These are phyloP conservation scores for Rutidosis leptorrhynchoides DNA, from an alignment of 129 eudicot genomes.

Conservation along the genomic window DNA sequence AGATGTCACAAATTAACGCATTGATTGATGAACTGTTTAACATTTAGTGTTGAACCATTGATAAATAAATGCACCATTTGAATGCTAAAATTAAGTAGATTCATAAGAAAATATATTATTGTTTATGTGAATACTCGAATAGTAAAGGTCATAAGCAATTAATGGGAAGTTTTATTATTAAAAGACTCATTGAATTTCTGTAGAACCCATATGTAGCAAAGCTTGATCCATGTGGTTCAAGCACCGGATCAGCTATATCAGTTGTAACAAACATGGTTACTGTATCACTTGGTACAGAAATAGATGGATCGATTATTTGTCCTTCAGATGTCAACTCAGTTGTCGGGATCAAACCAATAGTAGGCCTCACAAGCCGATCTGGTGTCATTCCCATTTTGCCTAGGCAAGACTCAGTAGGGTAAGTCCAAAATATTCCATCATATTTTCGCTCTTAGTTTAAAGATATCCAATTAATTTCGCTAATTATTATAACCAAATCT, in stretches of 20 bases:
- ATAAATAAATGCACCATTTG: no score
- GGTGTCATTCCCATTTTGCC: conserved; percentile 61
- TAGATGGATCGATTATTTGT: conserved; percentile 64
- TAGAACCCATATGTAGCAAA: conserved; percentile 66
- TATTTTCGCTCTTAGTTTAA: no score
- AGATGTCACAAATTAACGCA: no score
- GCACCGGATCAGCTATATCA: conserved; percentile 81
- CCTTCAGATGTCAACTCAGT: conserved; percentile 50
- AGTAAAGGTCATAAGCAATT: not conserved
- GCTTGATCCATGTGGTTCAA: conserved; percentile 64
- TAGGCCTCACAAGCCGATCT: conserved; percentile 68
- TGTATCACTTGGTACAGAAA: conserved; percentile 68
- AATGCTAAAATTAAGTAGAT: not conserved
- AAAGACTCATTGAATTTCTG: conserved; percentile 24
- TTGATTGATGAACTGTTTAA: no score
- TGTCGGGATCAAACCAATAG: conserved; percentile 67
- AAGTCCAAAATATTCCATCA: not conserved
- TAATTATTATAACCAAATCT: not conserved
- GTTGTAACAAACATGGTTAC: conserved; percentile 67
- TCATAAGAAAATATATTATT: no score
- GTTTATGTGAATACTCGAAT: no score
- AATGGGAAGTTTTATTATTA: no score
- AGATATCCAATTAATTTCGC: conserved; percentile 3
- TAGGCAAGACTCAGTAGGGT: conserved; percentile 79
- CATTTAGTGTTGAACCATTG: no score